Evolutionary conservation across 2,329 filamentous ascomycete genomes (phyloP).

Genomic region (Moelleriella libera): DNA sequence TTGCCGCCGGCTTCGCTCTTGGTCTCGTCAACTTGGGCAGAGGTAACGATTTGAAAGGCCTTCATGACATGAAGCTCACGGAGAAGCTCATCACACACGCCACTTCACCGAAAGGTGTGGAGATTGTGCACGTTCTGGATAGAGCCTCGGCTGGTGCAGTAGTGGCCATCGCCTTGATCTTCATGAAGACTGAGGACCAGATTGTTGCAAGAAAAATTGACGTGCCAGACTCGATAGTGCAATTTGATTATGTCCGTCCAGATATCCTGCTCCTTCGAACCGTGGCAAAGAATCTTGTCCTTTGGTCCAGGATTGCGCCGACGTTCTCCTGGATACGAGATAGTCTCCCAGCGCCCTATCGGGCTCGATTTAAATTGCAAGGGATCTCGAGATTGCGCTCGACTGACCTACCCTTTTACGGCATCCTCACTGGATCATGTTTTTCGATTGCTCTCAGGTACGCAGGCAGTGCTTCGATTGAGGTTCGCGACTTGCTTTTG

Average conservation of each 20-base stretch:
- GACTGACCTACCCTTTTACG: constrained; percentile 81
- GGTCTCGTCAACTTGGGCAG: constrained; percentile 92
- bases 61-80: constrained; percentile 87
- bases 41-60: constrained; percentile 71
- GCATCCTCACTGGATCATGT: constrained; percentile 79
- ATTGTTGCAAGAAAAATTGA: constrained; percentile 84
- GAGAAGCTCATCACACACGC: constrained; percentile 78
- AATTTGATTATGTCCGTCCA: constrained; percentile 91
- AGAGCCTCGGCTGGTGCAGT: constrained; percentile 88
- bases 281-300: constrained; percentile 76
- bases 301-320: constrained; percentile 76
- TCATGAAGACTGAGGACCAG: constrained; percentile 89
- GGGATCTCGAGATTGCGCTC: constrained; percentile 52
- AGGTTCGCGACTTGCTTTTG: constrained; percentile 69
- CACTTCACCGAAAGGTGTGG: constrained; percentile 78
- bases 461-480: constrained; percentile 55
- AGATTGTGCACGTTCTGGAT: constrained; percentile 84
- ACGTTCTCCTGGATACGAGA: constrained; percentile 60
- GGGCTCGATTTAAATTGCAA: constrained; percentile 43
- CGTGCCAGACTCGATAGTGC: constrained; percentile 74
- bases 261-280: constrained; percentile 86
- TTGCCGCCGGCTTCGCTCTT: constrained; percentile 85
- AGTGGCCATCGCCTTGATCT: constrained; percentile 79
- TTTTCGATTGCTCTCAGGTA: constrained; percentile 64
- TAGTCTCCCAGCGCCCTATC: constrained; percentile 61